Base-by-base conservation (phyloP, 2,329 filamentous ascomycete genomes). In the Aspergillus pseudonomiae region DNA sequence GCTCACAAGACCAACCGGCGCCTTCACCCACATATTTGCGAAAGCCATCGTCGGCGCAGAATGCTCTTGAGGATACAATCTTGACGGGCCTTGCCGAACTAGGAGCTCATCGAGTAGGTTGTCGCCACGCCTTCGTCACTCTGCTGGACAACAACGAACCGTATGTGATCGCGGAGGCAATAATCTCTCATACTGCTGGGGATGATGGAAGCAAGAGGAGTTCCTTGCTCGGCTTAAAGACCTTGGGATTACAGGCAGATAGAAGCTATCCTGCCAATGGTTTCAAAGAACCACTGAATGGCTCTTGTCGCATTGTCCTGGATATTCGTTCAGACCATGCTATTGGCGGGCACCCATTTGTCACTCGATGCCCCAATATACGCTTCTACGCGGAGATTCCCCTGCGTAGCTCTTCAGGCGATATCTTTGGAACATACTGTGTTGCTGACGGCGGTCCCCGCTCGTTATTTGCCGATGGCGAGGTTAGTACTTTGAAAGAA, bases 321-420 rank as follows among this genome's bases (percentile, higher is more conserved):
- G 80, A 83, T 63, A 64, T 81, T 3, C 66, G 66, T 5, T 64
- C 70, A 28, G 73, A 82, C 63, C 69, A 75, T 11, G 68, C 65
- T 26, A 79, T 78, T 59, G 76, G 74, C 57, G 60, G 74, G 26
- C 74, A 76, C 26, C 69, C 71, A 9, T 76, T 78, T 57, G 76
- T 80, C 1, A 60, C 63, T 3, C 71, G 63, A 14, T 71, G 70
- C 60, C 76, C 77, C 1, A 67, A 74, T 41, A 67, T 79, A 21
- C 74, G 77, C 53, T 87, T 87, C 70, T 86, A 87, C 65, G 84
- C 84, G 6, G 84, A 84, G n/a, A 86, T 89, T 0, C 88, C 88
- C 0, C 84, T 91, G 53, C 79, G 81, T 48, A 86, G 84, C 7
- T 81, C 81, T 2, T 81, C 80, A 43, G 83, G 85, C 28, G 81